Base-by-base conservation (phyloP, 1,284 basidiomycete genomes). In the Ceratobasidium theobromae region DNA sequence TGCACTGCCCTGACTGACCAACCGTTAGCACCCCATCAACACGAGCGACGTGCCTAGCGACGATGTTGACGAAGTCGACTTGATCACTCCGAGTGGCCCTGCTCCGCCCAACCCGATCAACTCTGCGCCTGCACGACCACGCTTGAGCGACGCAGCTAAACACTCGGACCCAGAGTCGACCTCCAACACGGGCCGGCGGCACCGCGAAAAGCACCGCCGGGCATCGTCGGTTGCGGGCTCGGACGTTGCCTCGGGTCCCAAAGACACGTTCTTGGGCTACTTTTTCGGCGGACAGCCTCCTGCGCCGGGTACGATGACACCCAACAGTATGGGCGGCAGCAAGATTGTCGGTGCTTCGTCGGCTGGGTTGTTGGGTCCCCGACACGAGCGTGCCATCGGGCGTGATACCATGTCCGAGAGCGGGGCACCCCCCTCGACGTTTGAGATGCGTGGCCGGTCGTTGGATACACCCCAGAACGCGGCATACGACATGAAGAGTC, bases 401-500 rank as follows among this genome's bases (percentile, higher is more conserved):
- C 51, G 51, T 33, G 53, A 45, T 33, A 67, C 41, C 27, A 53
- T 51, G 68, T 46, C n/a, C 16, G 54, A 51, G 68, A 69, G 57
- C 38, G 55, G 55, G 9, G 46, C 48, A 11, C 49, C 49, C 12
- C 38, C 55, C 9, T 30, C 52, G 18, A 25, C 68, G 18, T 32
- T 66, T 30, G 68, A 49, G 83, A 82, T 84, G 46, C 82, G 86
- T 32, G 87, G 84, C 76, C 76, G 85, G 65, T 79, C 79, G 30
- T 75, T 89, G 54, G 92, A 94, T 72, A 88, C 86, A 41, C 54
- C 54, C 60, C 89, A 82, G 74, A 90, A 84, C 72, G 91, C 95
- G 53, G 95, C 93, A 40, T 98, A 87, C 76, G 95, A 99, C 76
- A 99, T 99, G 97, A 98, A 95, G 83, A 96, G 93, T 74, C 81